Evolutionary conservation across 805 yeast species (phyloP).

Genomic region (Candida verbasci): DNA sequence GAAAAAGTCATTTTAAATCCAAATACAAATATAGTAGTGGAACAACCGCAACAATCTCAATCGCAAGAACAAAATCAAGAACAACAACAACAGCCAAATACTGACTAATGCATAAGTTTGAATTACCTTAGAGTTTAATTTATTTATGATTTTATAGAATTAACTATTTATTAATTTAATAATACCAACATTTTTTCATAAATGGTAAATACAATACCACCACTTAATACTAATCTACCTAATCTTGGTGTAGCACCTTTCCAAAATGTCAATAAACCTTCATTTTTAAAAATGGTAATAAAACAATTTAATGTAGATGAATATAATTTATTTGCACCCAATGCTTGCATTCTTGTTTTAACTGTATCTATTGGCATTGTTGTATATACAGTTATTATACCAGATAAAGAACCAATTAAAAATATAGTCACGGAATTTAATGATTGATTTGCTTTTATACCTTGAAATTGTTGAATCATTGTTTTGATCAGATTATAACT

Average conservation of each 20-base stretch:
- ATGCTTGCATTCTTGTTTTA: conserved; percentile 94
- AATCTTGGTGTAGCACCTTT: conserved; percentile 97
- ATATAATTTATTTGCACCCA: conserved; percentile 71
- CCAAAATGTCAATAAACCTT: conserved; percentile 92
- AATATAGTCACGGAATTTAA: conserved; percentile 78
- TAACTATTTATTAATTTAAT: conserved; percentile 38
- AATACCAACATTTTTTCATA: conserved; percentile 81
- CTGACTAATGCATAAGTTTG: too few relatives aligned
- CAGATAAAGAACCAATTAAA: conserved; percentile 85
- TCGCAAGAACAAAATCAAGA: background rate
- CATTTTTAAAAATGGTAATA: conserved; percentile 70
- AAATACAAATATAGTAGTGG: conserved; percentile 19
- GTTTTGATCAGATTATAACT: conserved; percentile 86
- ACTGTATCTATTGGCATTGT: conserved; percentile 97
- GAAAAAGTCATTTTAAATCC: conserved; percentile 59
- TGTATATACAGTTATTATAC: conserved; percentile 81
- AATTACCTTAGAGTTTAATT: background rate
- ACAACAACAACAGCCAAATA: background rate
- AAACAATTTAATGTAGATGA: conserved; percentile 80
- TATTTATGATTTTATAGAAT: conserved; percentile 13
- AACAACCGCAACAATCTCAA: conserved; percentile 5
- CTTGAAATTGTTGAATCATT: conserved; percentile 64
- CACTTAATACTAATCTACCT: conserved; percentile 87
- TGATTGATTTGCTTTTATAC: conserved; percentile 66
- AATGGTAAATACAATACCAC: conserved; percentile 95